Percentiles rank a stretch among this genome's conserved stretches.
These are phyloP conservation scores for Dactylellina leptospora DNA, from an alignment of 2,329 filamentous ascomycete genomes.

Conservation along the genomic window DNA sequence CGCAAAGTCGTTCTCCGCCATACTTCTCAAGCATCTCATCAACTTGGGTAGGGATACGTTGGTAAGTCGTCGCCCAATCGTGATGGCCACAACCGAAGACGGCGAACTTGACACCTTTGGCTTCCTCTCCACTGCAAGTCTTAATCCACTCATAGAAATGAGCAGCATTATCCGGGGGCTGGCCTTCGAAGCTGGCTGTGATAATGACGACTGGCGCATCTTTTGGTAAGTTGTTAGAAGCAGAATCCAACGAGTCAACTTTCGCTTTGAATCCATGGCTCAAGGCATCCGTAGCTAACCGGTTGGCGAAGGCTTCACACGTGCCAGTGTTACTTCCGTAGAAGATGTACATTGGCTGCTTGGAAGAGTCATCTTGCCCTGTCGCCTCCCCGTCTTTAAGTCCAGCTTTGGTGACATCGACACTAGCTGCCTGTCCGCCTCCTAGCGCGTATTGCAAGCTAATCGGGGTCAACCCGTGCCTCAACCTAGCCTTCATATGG, in stretches of 20 bases:
- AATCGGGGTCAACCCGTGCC: constrained; percentile 64
- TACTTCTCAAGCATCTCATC: constrained; percentile 66
- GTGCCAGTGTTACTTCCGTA: constrained; percentile 80
- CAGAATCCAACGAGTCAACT: constrained; percentile 70
- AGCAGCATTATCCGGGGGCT: constrained; percentile 76
- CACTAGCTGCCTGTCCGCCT: constrained; percentile 19
- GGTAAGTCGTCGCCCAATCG: constrained; percentile 72
- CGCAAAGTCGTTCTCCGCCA: constrained; percentile 65
- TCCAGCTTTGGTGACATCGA: constrained; percentile 31
- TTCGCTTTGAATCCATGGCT: constrained; percentile 69
- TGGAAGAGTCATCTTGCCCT: constrained; percentile 49
- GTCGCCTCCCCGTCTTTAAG: constrained; percentile 44
- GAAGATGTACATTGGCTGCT: constrained; percentile 70
- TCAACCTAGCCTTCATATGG: constrained; percentile 68
- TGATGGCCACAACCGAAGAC: constrained; percentile 73
- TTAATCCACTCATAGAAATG: constrained; percentile 75
- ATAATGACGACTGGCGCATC: constrained; percentile 70
- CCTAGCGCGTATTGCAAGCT: constrained; percentile 60
- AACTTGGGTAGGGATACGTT: constrained; percentile 72
- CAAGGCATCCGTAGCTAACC: constrained; percentile 69
- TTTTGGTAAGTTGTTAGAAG: constrained; percentile 69
- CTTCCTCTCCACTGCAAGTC: constrained; percentile 63
- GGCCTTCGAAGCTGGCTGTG: constrained; percentile 76
- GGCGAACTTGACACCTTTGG: constrained; percentile 70
- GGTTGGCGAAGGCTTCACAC: constrained; percentile 74